A percentile compares a stretch with the other conserved stretches of the same genome.
Conservation (phyloP, 2,329 filamentous ascomycete genomes). For the Talaromyces sp. region DNA sequence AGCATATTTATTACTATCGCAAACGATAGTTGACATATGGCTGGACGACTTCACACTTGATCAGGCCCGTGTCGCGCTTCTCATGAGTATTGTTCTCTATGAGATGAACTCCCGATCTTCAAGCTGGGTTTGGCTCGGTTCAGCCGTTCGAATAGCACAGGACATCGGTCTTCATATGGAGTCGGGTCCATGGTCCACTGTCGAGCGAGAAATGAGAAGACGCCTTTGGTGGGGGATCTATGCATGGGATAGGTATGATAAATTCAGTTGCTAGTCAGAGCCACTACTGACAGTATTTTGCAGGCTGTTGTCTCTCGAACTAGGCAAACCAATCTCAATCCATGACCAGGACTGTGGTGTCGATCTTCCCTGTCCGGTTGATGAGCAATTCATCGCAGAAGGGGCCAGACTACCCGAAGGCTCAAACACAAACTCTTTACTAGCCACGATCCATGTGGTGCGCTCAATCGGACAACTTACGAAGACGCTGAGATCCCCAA, state of each 20-base stretch:
- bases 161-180: conserved; percentile 79
- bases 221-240: conserved; percentile 95
- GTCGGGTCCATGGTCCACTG: conserved; percentile 65
- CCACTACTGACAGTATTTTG: not conserved
- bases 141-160: conserved; percentile 74
- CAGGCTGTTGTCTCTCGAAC: conserved; percentile 71
- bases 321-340: conserved; percentile 76
- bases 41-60: conserved; percentile 73
- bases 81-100: conserved; percentile 74
- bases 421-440: conserved; percentile 65
- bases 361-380: conserved; percentile 70
- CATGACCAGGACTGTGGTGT: conserved; percentile 87
- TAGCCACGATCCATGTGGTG: conserved; percentile 77
- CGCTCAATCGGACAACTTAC: conserved; percentile 72
- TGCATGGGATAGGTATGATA: conserved; percentile 69
- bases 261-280: no score
- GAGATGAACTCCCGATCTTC: conserved; percentile 84
- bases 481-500: conserved; percentile 65
- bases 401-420: conserved; percentile 42
- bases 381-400: conserved; percentile 64
- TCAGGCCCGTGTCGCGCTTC: conserved; percentile 66
- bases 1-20: conserved; percentile 68
- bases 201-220: conserved; percentile 82
- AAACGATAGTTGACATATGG: conserved; percentile 73
- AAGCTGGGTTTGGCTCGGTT: conserved; percentile 81